Evolutionary conservation across 1,284 basidiomycete genomes (phyloP).

Genomic region (Trametes hirsuta): DNA sequence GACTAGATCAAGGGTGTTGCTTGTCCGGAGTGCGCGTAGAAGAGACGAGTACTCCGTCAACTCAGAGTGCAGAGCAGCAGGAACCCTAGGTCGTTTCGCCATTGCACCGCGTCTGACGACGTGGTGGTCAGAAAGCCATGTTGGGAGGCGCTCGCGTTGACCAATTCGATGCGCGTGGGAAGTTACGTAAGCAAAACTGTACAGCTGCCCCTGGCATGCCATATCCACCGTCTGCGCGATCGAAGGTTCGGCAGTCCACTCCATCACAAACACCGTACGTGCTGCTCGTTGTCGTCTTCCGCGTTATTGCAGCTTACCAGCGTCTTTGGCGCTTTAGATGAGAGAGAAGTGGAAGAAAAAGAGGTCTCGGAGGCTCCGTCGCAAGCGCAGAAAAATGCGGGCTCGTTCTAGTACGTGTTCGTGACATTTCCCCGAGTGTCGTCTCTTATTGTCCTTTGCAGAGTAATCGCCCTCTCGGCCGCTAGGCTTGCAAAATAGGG

Average conservation of each 20-base stretch:
- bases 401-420: conserved; percentile 81
- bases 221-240: conserved; percentile 29
- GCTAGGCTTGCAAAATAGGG: conserved; percentile 34
- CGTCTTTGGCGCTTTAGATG: conserved; percentile 50
- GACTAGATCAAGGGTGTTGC: conserved; percentile 55
- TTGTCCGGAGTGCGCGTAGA: conserved; percentile 58
- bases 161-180: conserved; percentile 11
- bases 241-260: conserved; percentile 32
- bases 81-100: conserved; percentile 48
- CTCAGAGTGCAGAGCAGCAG: conserved; percentile 57
- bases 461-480: conserved; percentile 39
- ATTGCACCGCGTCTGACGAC: conserved; percentile 30
- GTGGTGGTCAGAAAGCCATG: not conserved
- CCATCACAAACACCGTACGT: conserved; percentile 39
- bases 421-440: not conserved
- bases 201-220: conserved; percentile 42
- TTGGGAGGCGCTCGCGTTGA: conserved; percentile 1
- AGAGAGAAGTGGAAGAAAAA: conserved; percentile 95
- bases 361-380: conserved; percentile 83
- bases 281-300: conserved; percentile 6
- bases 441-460: conserved; percentile 18
- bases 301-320: conserved; percentile 10
- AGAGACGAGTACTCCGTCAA: conserved; percentile 66
- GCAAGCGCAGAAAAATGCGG: conserved; percentile 91
- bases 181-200: conserved; percentile 47